Conservation (phyloP, 1,139 yeast species). For the Kluyveromyces marxianus region DNA sequence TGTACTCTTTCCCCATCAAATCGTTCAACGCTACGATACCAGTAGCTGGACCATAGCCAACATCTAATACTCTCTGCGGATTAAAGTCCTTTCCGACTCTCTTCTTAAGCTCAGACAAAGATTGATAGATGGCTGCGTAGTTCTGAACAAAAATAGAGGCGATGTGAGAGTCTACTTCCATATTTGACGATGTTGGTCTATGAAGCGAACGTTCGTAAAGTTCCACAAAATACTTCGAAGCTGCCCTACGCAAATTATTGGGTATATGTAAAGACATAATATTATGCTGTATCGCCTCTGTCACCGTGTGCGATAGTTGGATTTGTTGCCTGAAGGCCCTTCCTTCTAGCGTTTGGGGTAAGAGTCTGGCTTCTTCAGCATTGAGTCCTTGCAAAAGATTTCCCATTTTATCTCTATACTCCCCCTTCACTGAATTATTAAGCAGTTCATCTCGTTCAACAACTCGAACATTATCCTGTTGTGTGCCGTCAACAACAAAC, state of each 20-base stretch:
- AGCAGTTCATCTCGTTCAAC: constrained; percentile 18
- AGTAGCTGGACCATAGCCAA: constrained; percentile 89
- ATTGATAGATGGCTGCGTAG: constrained; percentile 65
- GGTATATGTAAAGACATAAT: constrained; percentile 50
- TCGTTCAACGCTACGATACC: constrained; percentile 88
- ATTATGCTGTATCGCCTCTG: constrained; percentile 51
- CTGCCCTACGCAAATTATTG: constrained; percentile 46
- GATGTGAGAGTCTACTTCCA: constrained; percentile 76
- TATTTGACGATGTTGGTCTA: constrained; percentile 41
- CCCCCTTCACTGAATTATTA: constrained; percentile 3
- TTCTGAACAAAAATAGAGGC: constrained; percentile 82
- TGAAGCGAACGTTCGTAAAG: constrained; percentile 47
- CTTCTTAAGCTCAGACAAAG: constrained; percentile 56
- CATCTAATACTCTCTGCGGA: constrained; percentile 65
- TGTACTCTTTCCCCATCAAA: constrained; percentile 55
- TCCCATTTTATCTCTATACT: constrained; percentile 25
- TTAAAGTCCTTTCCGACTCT: constrained; percentile 46
- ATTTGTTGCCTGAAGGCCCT: constrained; percentile 27
- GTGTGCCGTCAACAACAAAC: constrained; percentile 39
- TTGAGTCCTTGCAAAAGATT: constrained; percentile 23
- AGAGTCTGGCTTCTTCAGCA: constrained; percentile 24
- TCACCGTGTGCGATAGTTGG: constrained; percentile 44
- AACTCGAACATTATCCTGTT: constrained; percentile 31
- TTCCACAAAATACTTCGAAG: constrained; percentile 44
- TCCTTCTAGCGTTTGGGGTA: constrained; percentile 33